Base-by-base conservation (phyloP, 345 rosid species). In the Lumnitzera littorea region DNA sequence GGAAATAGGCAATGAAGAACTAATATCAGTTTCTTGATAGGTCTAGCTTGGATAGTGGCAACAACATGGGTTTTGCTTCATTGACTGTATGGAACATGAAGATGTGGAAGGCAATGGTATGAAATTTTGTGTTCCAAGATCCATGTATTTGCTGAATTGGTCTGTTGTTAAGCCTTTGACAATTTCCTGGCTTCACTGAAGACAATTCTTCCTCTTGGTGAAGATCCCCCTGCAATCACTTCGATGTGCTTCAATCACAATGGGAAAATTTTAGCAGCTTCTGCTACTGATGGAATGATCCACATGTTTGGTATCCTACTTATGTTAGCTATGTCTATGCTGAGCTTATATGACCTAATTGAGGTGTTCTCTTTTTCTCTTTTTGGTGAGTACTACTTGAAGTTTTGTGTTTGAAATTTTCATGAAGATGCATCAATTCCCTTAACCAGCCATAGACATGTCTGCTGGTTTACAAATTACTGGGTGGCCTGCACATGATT, bases 231-330 rank as follows among this genome's bases (percentile, higher is more conserved):
- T 15, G 88, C 91, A 66, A 81, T 86, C 51, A 86, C 91, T 66
- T 86, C 88, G 27, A 16, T 80, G 29, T 81, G 91, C 72, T 86
- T 86, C 75, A 83, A 81, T 70, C 91, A 86, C 82, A 86, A 86
- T 61, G 88, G 91, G 56, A 86, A 86, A 74, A 83, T 86, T 67
- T 70, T 83, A 66, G 91, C 91, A 17, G 91, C 91, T 67, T 70
- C 91, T 57, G 91, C 91, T 24, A 74, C 84, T 41, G 88, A 86
- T 79, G 91, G 91, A 72, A 86, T 83, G 91, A 86, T 86, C 64
- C 91, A 86, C 75, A 86, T 83, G 86, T 86, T 86, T 70, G 91
- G 88, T 86, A 86, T 86, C 88, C 91, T 83, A 79, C 36, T 53
- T 56, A 12, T 17, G 31, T 14, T 47, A 51, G 50, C 11, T 13